Conservation (phyloP, 1,284 basidiomycete species). For the Retiboletus flavoniger region DNA sequence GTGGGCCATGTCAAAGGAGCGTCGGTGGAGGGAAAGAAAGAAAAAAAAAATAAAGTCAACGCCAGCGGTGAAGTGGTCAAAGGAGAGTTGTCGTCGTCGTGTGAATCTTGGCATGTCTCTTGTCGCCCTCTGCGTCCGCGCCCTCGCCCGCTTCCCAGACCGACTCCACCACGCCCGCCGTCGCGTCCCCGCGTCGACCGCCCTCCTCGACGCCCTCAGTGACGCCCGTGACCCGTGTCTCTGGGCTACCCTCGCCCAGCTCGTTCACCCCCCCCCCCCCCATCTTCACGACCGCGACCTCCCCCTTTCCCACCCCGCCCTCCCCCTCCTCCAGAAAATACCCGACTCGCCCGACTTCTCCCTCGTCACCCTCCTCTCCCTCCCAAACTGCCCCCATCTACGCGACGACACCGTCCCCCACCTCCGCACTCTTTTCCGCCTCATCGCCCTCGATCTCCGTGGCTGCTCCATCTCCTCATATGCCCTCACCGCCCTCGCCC, state of each 20-base stretch:
- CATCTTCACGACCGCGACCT: constrained; percentile 44
- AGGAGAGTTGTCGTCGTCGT: constrained; percentile 7
- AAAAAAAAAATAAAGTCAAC: constrained; percentile 12
- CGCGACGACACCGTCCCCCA: constrained; percentile 52
- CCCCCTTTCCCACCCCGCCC: constrained; percentile 51
- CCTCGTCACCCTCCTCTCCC: constrained; percentile 59
- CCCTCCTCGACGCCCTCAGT: constrained; percentile 16
- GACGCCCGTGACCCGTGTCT: constrained; percentile 50
- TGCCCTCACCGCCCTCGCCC: constrained; percentile 48
- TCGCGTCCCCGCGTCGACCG: constrained; percentile 37
- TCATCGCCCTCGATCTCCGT: constrained; percentile 63
- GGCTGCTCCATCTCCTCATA: constrained; percentile 49
- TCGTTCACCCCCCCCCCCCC: constrained; percentile 53
- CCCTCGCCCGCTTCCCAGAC: constrained; percentile 39
- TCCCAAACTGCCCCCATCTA: constrained; percentile 51
- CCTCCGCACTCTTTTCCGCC: constrained; percentile 50
- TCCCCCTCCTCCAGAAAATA: constrained; percentile 58
- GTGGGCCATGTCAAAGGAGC: constrained; percentile 34
- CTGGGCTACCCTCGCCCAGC: constrained; percentile 60
- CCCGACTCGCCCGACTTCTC: constrained; percentile 54
- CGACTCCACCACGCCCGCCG: constrained; percentile 35
- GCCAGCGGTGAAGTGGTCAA: constrained; percentile 24
- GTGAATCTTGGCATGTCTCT: constrained; percentile 10
- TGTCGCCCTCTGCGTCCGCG: constrained; percentile 32
- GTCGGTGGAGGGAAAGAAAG: constrained; percentile 12